phyloP scores from a whole-genome alignment of 129 eudicot species.

The Smallanthus sonchifolius region DNA sequence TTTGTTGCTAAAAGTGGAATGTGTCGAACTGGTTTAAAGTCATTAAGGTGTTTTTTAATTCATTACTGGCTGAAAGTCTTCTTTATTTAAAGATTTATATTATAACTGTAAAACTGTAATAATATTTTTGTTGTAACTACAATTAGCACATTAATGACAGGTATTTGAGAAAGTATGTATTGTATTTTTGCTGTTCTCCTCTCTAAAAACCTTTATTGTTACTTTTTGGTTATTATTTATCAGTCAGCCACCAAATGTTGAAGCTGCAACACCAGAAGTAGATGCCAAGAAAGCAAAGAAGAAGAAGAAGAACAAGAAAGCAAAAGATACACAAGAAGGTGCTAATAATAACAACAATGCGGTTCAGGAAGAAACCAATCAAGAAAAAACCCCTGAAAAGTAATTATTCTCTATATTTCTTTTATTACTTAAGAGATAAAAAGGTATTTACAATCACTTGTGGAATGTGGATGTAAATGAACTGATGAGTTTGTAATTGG shows the following conservation, averaged over 20 bases:
- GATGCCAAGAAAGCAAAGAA: constrained; percentile 47
- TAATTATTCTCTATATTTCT: constrained; percentile 16
- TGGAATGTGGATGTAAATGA: no score
- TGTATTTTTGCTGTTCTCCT: background rate
- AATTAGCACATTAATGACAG: background rate
- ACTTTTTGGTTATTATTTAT: constrained; percentile 14
- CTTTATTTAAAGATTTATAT: background rate
- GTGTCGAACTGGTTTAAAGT: background rate
- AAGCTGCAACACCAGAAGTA: constrained; percentile 25
- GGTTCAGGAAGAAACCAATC: constrained; percentile 22
- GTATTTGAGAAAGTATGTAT: background rate
- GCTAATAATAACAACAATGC: constrained; percentile 13
- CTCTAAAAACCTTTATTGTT: background rate
- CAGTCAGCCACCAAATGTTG: constrained; percentile 30
- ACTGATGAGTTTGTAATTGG: no score
- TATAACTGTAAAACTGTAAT: no score
- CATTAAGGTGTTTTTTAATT: background rate
- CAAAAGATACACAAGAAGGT: constrained; percentile 26
- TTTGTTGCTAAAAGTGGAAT: background rate
- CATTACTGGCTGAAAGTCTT: background rate
- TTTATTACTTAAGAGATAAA: no score
- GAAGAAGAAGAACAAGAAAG: constrained; percentile 46
- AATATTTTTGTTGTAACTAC: background rate
- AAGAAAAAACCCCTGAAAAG: constrained; percentile 38
- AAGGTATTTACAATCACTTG: no score